phyloP scores from a whole-genome alignment of 2,329 filamentous ascomycete genomes.

The Aspergillus caelatus region DNA sequence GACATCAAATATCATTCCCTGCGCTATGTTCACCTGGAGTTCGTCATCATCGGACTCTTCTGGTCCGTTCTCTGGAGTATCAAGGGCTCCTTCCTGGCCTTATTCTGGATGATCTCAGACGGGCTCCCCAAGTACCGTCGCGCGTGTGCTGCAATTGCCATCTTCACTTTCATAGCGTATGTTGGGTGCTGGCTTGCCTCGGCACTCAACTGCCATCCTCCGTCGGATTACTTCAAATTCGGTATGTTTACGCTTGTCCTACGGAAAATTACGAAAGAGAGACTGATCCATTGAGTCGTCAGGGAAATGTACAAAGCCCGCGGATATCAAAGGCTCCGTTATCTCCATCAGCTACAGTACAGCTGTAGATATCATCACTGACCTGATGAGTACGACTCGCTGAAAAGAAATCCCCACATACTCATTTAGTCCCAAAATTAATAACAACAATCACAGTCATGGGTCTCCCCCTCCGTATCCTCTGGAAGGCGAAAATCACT shows the following conservation, averaged over 20 bases:
- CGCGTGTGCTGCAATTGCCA: constrained; percentile 16
- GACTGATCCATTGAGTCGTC: not conserved
- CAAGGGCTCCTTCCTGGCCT: constrained; percentile 23
- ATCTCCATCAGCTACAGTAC: constrained; percentile 26
- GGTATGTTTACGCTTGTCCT: constrained; percentile 6
- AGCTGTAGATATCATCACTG: constrained; percentile 25
- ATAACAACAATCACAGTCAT: constrained; percentile 27
- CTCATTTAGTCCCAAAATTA: not conserved
- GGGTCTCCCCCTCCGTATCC: constrained; percentile 31
- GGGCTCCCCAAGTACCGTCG: constrained; percentile 20
- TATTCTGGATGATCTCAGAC: constrained; percentile 23
- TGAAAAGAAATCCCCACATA: not conserved
- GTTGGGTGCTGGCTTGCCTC: constrained; percentile 23
- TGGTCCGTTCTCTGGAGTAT: constrained; percentile 26
- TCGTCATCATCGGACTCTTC: constrained; percentile 25
- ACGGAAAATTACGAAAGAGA: not conserved
- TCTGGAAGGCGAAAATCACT: constrained; percentile 31
- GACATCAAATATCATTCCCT: constrained; percentile 19
- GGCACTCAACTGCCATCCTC: constrained; percentile 22
- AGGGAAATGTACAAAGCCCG: constrained; percentile 20
- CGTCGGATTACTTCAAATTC: constrained; percentile 21
- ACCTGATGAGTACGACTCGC: constrained; percentile 24
- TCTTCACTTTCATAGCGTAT: constrained; percentile 17
- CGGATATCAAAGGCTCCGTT: constrained; percentile 18
- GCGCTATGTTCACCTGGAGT: constrained; percentile 19